These are phyloP conservation scores for Cinnamomum chago DNA, from an alignment of 164 flowering plant genomes.

Conservation along the genomic window DNA sequence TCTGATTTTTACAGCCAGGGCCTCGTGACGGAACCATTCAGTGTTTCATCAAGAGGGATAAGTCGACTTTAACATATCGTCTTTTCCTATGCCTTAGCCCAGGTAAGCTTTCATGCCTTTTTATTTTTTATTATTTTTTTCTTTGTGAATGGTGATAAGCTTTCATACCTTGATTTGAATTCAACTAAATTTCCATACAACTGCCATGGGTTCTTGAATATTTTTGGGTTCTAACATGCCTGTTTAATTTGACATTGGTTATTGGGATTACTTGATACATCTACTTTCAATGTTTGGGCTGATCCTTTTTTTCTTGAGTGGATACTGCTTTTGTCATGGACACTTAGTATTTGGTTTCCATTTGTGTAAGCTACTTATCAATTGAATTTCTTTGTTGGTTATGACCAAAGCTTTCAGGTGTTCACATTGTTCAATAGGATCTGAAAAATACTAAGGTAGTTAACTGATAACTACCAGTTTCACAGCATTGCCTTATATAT, in stretches of 20 bases:
- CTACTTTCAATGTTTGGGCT: no score
- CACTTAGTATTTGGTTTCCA: neutral
- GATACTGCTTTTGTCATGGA: neutral
- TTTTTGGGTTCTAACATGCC: neutral
- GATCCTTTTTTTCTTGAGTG: neutral
- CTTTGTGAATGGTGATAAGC: slow-evolving; percentile 24
- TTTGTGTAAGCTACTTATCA: neutral
- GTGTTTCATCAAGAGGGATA: slow-evolving; percentile 89
- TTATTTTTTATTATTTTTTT: no score
- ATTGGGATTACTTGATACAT: neutral
- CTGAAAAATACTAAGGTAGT: no score
- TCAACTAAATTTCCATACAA: neutral
- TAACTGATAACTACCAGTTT: no score
- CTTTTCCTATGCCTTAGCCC: slow-evolving; percentile 88
- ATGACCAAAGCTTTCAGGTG: neutral
- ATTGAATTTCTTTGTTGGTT: no score
- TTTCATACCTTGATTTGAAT: neutral
- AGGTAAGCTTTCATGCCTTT: slow-evolving; percentile 36
- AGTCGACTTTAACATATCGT: slow-evolving; percentile 74
- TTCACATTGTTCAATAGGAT: neutral
- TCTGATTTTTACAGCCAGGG: slow-evolving; percentile 60
- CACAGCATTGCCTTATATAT: no score
- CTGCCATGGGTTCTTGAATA: neutral
- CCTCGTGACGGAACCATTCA: slow-evolving; percentile 85
- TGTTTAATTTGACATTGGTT: neutral